Evolutionary conservation across 2,329 filamentous ascomycete genomes (phyloP), one percentile per base, ranked within the genome.

Genomic region (Talaromyces sp.): DNA sequence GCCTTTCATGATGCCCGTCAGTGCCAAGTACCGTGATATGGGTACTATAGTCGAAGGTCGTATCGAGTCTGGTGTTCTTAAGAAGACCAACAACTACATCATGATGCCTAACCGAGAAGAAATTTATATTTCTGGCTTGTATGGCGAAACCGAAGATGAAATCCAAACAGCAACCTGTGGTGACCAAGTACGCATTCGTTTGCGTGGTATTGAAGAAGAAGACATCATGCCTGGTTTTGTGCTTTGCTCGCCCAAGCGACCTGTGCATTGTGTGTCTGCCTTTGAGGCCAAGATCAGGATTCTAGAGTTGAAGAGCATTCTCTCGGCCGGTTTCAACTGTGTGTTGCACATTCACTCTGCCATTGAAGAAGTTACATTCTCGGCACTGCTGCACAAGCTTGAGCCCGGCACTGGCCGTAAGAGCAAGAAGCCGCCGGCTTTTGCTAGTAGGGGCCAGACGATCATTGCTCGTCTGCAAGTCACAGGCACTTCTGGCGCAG

Each of bases 1-100:
- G 1, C 93, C 95, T 10, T 98, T 99, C 84, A 98, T 99, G 95
- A 97, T 99, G 93, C 91, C 95, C 9, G 84, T 99, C 66, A 91
- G 90, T 65, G 92, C 91, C 77, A 99, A 99, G 80, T 99, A 98
- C 82, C 87, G 90, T 70, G 96, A 99, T 74, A 89, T 99, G 84
- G 95, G 95, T 70, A 99, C 95, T 64, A 92, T 99, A 85, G 86
- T 97, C 49, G 96, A 99, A 80, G 95, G 95, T 67, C 96, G 97
- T 83, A 90, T 99, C 66, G 95, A 99, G 78, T 90, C 93, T 19
- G 93, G 92, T 74, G 90, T 97, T 54, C 83, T 96, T 75, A 95
- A 95, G 82, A 98, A 98, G 84, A 88, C 88, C 64, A 88, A 89
- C 79, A 87, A 79, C 64, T 86, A 96, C 71, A 79, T 96, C 62